Conservation (phyloP, 1,284 basidiomycete species). For the Inonotus obliquus region DNA sequence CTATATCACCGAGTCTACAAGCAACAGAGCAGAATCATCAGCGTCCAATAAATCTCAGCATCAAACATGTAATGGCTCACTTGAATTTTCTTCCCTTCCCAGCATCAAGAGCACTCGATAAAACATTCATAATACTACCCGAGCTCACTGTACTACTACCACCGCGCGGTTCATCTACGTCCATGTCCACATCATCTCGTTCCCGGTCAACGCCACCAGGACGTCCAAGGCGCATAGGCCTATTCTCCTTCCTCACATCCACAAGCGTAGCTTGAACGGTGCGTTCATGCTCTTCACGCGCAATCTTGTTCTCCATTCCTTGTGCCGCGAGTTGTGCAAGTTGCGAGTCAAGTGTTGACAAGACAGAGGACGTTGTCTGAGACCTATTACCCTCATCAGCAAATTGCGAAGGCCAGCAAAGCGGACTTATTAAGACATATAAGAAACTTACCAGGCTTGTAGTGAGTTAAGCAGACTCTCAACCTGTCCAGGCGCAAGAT, state of each 20-base stretch:
- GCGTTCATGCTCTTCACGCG: slow-evolving; percentile 44
- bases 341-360: slow-evolving; percentile 53
- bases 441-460: slow-evolving; percentile 59
- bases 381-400: slow-evolving; percentile 45
- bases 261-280: slow-evolving; percentile 42
- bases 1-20: not conserved
- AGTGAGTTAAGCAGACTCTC: slow-evolving; percentile 57
- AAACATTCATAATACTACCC: not conserved
- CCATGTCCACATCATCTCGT: slow-evolving; percentile 34
- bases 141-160: not conserved
- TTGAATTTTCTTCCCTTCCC: slow-evolving; percentile 9
- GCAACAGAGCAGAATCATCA: not conserved
- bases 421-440: not conserved
- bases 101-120: not conserved
- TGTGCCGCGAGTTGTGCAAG: slow-evolving; percentile 42
- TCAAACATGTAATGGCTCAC: slow-evolving; percentile 2
- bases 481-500: slow-evolving; percentile 68
- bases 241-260: slow-evolving; percentile 43
- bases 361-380: slow-evolving; percentile 59
- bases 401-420: not conserved
- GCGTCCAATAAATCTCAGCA: not conserved
- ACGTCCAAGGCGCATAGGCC: slow-evolving; percentile 22
- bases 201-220: slow-evolving; percentile 28
- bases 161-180: slow-evolving; percentile 38
- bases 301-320: slow-evolving; percentile 31